Conservation (phyloP, 352 stramenopile genomes). For the Thraustochytrium striatum region DNA sequence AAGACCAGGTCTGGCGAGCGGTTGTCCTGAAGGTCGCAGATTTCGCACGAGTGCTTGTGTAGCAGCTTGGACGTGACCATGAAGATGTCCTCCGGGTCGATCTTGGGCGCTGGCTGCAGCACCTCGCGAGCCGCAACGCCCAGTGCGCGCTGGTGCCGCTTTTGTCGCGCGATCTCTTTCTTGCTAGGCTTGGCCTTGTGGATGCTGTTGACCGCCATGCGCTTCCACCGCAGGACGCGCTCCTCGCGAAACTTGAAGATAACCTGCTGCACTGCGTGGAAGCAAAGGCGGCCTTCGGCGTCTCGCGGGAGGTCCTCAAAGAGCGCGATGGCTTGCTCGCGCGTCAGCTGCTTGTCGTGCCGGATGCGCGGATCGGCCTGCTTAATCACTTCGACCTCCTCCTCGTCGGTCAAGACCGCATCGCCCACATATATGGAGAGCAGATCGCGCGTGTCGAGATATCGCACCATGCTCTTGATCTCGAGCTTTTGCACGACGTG, state of each 20-base stretch:
- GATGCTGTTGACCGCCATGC: slow-evolving; percentile 37
- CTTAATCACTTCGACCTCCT: slow-evolving; percentile 66
- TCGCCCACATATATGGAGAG: slow-evolving; percentile 67
- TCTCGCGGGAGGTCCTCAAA: slow-evolving; percentile 61
- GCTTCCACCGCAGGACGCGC: slow-evolving; percentile 50
- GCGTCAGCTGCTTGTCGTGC: slow-evolving; percentile 63
- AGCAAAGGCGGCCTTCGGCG: slow-evolving; percentile 60
- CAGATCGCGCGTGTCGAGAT: slow-evolving; percentile 74
- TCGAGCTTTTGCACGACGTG: slow-evolving; percentile 70
- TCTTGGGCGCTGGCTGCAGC: background rate
- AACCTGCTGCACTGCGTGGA: slow-evolving; percentile 71
- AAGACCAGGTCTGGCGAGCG: slow-evolving; percentile 70
- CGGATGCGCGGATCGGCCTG: slow-evolving; percentile 61
- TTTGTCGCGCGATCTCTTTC: slow-evolving; percentile 46
- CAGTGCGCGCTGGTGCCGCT: slow-evolving; percentile 11
- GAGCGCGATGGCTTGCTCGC: slow-evolving; percentile 63
- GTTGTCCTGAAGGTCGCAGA: slow-evolving; percentile 71
- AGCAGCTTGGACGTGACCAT: slow-evolving; percentile 60
- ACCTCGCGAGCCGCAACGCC: background rate
- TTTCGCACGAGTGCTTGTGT: slow-evolving; percentile 70
- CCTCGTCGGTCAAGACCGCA: slow-evolving; percentile 64
- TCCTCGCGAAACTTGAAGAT: slow-evolving; percentile 52
- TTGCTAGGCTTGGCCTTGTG: slow-evolving; percentile 47
- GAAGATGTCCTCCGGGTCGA: slow-evolving; percentile 32
- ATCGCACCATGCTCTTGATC: slow-evolving; percentile 67